Percentiles rank a stretch among this genome's conserved stretches.
phyloP scores from a whole-genome alignment of 306 rosid species.

The Quillaja saponaria region DNA sequence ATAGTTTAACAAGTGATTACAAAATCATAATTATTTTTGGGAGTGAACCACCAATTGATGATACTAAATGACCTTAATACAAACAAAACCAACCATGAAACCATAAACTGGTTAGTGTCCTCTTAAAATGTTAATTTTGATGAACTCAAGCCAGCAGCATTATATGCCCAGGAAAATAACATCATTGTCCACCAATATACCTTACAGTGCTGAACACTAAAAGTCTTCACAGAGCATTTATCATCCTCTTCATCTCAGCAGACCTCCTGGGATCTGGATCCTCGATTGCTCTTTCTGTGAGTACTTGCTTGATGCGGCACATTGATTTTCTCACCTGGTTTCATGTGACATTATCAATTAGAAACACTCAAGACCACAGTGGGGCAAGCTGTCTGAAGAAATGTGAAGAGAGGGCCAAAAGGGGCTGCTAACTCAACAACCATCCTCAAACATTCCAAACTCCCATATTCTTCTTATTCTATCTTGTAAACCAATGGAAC shows the following conservation, averaged over 20 bases:
- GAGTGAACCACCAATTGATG: too few relatives aligned
- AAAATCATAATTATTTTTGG: too few relatives aligned
- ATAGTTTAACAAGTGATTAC: too few relatives aligned
- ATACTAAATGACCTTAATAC: too few relatives aligned
- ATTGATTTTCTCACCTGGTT: constrained; percentile 92
- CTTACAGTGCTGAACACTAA: constrained; percentile 1
- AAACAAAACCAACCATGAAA: too few relatives aligned
- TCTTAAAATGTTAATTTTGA: not conserved
- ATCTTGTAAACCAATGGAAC: not conserved
- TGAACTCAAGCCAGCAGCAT: not conserved
- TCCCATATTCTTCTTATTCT: constrained; percentile 1
- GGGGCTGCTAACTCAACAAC: not conserved
- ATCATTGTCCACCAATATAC: constrained; percentile 8
- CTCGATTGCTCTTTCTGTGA: constrained; percentile 88
- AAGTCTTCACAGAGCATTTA: constrained; percentile 66
- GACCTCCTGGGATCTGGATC: constrained; percentile 94
- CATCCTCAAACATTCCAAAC: constrained; percentile 5
- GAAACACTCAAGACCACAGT: constrained; percentile 1
- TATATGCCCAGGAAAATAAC: constrained; percentile 6
- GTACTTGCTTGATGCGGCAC: constrained; percentile 97
- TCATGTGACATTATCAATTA: constrained; percentile 25
- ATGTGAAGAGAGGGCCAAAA: not conserved
- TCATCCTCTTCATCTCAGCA: constrained; percentile 95
- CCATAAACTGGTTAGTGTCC: too few relatives aligned
- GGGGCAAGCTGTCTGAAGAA: not conserved